Evolutionary conservation across 495 filamentous ascomycete genomes (phyloP), one percentile per base, ranked within the genome.

Genomic region (Bacidia rubella): DNA sequence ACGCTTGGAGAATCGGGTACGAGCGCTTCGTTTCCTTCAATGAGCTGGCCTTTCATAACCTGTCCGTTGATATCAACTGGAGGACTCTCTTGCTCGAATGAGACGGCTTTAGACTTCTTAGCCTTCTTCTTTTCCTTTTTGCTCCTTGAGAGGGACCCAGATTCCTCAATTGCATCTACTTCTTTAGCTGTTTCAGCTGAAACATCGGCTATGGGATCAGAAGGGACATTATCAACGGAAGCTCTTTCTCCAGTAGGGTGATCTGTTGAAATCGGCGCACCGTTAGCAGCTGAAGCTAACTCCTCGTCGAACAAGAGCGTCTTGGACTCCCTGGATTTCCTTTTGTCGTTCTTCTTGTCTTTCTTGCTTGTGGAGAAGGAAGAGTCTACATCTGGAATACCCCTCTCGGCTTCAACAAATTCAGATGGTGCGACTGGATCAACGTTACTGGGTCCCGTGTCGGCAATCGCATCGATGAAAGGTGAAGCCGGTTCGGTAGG

Each of bases 71-170:
- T 15, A 35, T 35, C 29, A 35, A 15, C 29, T 35, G 5, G 5
- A 15, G 29, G 5, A 5, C 15, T 20, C 9, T 65, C 63, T 21
- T 47, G 46, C 52, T 67, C 61, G 46, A 55, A 51, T 25, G 46
- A 57, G 41, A 65, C 62, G 35, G 57, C 54, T 43, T 58, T 56
- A 32, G 54, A 56, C 49, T 66, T 62, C 55, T 67, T 69, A 20
- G 53, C 54, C 42, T 65, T 71, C 22, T 70, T 69, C 59, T 68
- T 67, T 49, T 71, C 74, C 49, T 59, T 69, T 54, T 68, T 73
- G 45, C 68, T 71, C 57, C 69, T 70, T 1, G 68, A 67, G 19
- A 65, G 46, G 40, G 67, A 19, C 9, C 11, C 17, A 17, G 17
- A 20, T n/a, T 54, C 52, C 4, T 63, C 63, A n/a, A 38, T 25